Evolutionary conservation across 140 eudicot species (phyloP).

Genomic region (Ambrosia hybrid): DNA sequence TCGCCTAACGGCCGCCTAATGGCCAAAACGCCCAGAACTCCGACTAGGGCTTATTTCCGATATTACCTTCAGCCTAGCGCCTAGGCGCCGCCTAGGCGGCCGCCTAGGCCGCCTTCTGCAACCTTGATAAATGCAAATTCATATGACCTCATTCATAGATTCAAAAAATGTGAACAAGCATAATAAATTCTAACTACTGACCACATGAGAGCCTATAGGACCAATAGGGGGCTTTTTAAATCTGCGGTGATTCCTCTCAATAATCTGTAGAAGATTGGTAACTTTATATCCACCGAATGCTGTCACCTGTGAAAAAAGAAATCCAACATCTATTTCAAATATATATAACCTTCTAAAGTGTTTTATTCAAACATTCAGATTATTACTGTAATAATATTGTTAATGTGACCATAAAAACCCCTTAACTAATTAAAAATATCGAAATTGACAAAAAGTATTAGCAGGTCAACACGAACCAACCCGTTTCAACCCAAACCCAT

Average conservation of each 20-base stretch:
- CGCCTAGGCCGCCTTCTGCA: too few species aligned
- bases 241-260: constrained; percentile 67
- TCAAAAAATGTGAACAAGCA: background rate
- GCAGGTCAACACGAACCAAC: background rate
- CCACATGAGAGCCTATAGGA: constrained; percentile 94
- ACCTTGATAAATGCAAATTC: constrained; percentile 25
- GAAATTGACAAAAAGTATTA: background rate
- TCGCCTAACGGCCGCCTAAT: too few species aligned
- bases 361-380: constrained; percentile 2
- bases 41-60: too few species aligned
- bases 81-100: too few species aligned
- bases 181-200: constrained; percentile 35
- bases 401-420: background rate
- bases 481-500: background rate
- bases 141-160: constrained; percentile 14
- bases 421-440: background rate
- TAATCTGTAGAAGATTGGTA: constrained; percentile 60
- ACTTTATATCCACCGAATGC: constrained; percentile 90
- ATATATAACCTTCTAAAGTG: background rate
- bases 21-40: too few species aligned
- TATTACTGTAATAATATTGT: background rate
- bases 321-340: background rate
- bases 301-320: constrained; percentile 55
- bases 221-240: constrained; percentile 89
- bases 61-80: too few species aligned